Conservation (phyloP, 176 grass and related monocot species). For the Raddia distichophylla region DNA sequence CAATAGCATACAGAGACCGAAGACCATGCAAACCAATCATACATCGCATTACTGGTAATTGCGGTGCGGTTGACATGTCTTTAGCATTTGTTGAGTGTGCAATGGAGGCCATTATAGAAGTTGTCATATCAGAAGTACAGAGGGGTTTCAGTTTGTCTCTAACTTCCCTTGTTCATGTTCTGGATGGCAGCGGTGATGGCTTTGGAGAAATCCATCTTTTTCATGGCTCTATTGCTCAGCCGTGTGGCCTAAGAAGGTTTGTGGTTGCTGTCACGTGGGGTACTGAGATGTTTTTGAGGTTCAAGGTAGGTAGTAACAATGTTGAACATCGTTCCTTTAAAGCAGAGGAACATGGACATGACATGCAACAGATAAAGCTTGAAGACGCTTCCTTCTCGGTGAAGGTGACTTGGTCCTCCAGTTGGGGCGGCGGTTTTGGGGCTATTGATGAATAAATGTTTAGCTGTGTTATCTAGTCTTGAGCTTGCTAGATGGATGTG, state of each 20-base stretch:
- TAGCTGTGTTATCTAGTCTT: slow-evolving; percentile 25
- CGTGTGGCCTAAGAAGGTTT: not conserved
- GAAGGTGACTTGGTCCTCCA: slow-evolving; percentile 36
- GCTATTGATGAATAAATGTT: too few relatives aligned
- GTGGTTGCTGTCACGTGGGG: not conserved
- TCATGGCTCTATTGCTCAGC: not conserved
- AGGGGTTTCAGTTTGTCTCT: not conserved
- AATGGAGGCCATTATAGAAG: slow-evolving; percentile 13
- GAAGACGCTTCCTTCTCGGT: not conserved
- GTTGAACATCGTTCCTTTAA: not conserved
- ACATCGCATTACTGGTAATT: too few relatives aligned
- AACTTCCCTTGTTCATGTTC: not conserved
- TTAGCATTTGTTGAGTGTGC: not conserved
- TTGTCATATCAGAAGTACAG: not conserved
- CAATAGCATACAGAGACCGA: too few relatives aligned
- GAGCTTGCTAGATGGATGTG: too few relatives aligned
- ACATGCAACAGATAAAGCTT: not conserved
- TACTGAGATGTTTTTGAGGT: slow-evolving; percentile 20
- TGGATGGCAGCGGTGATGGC: not conserved
- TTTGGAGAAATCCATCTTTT: slow-evolving; percentile 15
- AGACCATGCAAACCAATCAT: too few relatives aligned
- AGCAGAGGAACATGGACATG: not conserved
- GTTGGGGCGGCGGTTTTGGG: too few relatives aligned
- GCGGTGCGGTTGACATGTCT: too few relatives aligned
- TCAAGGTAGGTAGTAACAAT: not conserved